These are phyloP conservation scores for Penicillium decumbens DNA, from an alignment of 2,329 filamentous ascomycete species.

Conservation along the genomic window DNA sequence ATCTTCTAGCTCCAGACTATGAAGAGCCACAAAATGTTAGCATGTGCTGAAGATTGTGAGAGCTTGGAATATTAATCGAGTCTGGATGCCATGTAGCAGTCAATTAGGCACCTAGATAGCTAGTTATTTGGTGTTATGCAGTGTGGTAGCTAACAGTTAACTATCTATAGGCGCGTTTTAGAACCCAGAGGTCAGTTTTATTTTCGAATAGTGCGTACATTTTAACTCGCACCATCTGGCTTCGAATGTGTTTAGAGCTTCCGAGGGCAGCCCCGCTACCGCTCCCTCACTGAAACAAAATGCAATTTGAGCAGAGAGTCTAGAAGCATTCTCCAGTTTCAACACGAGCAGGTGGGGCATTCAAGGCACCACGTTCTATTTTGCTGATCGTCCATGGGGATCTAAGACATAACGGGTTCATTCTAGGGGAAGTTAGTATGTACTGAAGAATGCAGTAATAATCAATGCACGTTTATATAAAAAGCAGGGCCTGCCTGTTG, in stretches of 20 bases:
- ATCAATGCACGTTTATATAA: neutral
- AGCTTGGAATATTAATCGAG: too few relatives aligned
- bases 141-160: too few relatives aligned
- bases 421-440: neutral
- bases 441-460: neutral
- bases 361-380: conserved; percentile 6
- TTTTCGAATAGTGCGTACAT: neutral
- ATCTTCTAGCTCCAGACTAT: too few relatives aligned
- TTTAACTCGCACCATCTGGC: neutral
- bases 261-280: too few relatives aligned
- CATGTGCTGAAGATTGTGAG: neutral
- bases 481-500: neutral
- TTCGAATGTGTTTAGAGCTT: neutral
- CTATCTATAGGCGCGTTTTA: too few relatives aligned
- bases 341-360: conserved; percentile 2
- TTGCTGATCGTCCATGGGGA: conserved; percentile 5
- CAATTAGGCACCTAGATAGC: too few relatives aligned
- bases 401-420: conserved; percentile 6
- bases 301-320: neutral
- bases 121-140: too few relatives aligned
- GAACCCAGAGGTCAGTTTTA: neutral
- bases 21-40: neutral
- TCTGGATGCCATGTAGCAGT: too few relatives aligned
- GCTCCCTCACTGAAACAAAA: neutral
- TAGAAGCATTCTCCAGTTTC: neutral